phyloP scores from a whole-genome alignment of 2,329 filamentous ascomycete species.

The Penicillium sp. region DNA sequence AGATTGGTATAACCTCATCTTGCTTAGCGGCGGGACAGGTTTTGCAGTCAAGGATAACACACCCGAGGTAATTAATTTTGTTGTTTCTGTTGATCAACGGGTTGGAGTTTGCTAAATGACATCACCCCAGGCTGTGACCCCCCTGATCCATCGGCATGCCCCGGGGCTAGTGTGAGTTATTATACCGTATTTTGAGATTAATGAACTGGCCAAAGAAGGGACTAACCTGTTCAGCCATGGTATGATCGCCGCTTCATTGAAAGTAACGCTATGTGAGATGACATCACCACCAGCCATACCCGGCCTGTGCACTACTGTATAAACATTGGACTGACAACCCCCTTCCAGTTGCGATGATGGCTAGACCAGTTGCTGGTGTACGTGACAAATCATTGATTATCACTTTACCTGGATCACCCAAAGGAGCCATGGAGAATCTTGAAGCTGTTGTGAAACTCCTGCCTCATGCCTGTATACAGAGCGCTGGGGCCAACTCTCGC shows the following conservation, averaged over 20 bases:
- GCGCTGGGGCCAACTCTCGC: conserved; percentile 78
- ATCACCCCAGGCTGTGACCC: conserved; percentile 65
- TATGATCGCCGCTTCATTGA: conserved; percentile 82
- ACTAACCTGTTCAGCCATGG: conserved; percentile 61
- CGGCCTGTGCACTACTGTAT: conserved; percentile 8
- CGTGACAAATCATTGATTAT: conserved; percentile 78
- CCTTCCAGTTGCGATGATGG: conserved; percentile 85
- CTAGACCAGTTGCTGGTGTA: conserved; percentile 85
- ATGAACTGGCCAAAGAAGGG: conserved; percentile 8
- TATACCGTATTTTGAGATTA: conserved; percentile 8
- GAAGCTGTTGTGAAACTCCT: conserved; percentile 85
- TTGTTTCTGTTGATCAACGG: neutral
- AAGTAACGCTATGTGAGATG: conserved; percentile 81
- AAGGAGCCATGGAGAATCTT: conserved; percentile 91
- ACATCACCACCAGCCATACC: conserved; percentile 7
- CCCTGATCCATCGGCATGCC: conserved; percentile 79
- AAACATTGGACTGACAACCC: conserved; percentile 24
- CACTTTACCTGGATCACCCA: conserved; percentile 90
- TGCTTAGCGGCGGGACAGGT: conserved; percentile 90
- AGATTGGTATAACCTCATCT: conserved; percentile 67
- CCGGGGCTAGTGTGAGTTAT: conserved; percentile 73
- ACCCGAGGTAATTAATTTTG: conserved; percentile 66
- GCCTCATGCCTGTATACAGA: conserved; percentile 91
- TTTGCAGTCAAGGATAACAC: conserved; percentile 84
- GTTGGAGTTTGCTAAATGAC: conserved; percentile 13